These are phyloP conservation scores for Salix suchowensis DNA, from an alignment of 345 rosid genomes.

Conservation along the genomic window DNA sequence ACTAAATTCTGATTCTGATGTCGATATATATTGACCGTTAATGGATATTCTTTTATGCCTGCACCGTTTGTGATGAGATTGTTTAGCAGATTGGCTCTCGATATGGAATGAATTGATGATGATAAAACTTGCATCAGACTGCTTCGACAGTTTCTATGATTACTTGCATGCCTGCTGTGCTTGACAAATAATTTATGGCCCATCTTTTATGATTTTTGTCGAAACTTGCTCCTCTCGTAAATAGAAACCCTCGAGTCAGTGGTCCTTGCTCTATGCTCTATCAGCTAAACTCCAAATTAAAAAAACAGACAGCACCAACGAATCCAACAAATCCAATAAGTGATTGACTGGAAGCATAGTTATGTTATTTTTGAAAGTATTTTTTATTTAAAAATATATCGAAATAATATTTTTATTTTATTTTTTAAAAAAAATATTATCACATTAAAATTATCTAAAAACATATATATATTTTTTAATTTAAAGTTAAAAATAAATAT, in stretches of 20 bases:
- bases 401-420: too few species aligned
- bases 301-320: too few species aligned
- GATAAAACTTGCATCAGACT: not conserved
- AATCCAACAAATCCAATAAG: not conserved
- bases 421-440: too few species aligned
- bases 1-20: not conserved
- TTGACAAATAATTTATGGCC: not conserved
- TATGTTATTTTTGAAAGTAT: too few species aligned
- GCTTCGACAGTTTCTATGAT: not conserved
- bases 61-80: not conserved
- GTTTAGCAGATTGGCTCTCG: not conserved
- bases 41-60: not conserved
- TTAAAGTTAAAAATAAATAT: too few species aligned
- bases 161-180: not conserved
- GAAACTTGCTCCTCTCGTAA: not conserved
- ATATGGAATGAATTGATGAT: not conserved
- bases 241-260: not conserved
- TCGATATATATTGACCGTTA: not conserved
- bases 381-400: too few species aligned
- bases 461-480: too few species aligned
- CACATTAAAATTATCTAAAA: too few species aligned
- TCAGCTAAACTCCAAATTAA: not conserved
- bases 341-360: too few species aligned
- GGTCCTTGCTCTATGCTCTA: not conserved
- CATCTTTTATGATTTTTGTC: not conserved